Conservation (phyloP, 2,329 filamentous ascomycete species). For the Sclerotinia glacialis region DNA sequence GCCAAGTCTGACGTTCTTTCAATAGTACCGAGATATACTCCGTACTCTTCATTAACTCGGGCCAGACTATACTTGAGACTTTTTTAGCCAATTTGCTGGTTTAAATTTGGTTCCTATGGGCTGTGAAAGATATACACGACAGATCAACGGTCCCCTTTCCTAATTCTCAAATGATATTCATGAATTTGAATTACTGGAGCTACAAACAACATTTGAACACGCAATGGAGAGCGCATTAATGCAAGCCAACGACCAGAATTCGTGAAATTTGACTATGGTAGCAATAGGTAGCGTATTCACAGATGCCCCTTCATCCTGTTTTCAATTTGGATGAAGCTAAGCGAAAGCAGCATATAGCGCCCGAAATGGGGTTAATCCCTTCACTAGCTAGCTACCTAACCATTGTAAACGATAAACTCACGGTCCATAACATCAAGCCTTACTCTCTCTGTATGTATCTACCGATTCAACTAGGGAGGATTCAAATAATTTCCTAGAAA, state of each 20-base stretch:
- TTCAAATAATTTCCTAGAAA: neutral
- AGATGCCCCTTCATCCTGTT: slow-evolving; percentile 11
- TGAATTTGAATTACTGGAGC: neutral
- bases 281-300: neutral
- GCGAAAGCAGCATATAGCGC: neutral
- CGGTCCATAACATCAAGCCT: neutral
- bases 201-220: neutral
- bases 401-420: slow-evolving; percentile 1
- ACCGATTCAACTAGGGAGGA: neutral
- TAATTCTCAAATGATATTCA: slow-evolving; percentile 6
- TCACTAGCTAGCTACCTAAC: neutral
- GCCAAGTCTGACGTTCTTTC: slow-evolving; percentile 10
- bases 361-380: neutral
- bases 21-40: slow-evolving; percentile 7
- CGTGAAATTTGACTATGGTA: neutral
- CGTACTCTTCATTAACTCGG: neutral
- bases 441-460: neutral
- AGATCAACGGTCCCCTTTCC: neutral
- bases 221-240: neutral
- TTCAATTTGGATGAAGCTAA: slow-evolving; percentile 8
- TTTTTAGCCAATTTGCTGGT: neutral
- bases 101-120: neutral
- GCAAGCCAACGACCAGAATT: neutral
- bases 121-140: neutral
- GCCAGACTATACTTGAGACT: slow-evolving; percentile 1